Percentiles rank a stretch among this genome's conserved stretches.
Evolutionary conservation across 176 grass and related monocot species (phyloP).

Genomic region (Carex myosuroides): DNA sequence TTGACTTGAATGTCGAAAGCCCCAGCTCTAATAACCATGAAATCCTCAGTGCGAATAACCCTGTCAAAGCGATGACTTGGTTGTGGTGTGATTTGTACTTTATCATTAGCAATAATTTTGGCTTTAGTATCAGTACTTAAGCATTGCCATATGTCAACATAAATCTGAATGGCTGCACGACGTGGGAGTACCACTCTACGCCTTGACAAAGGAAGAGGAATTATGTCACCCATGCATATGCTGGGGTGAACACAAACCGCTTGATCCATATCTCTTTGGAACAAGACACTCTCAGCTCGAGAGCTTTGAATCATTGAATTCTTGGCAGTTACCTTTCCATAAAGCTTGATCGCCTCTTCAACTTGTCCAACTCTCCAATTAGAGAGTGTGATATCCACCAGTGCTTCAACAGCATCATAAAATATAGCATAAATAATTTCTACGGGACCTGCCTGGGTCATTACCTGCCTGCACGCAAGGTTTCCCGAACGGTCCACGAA

Average conservation of each 20-base stretch:
- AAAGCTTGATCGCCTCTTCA: not conserved
- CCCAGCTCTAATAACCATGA: not conserved
- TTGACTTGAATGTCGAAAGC: not conserved
- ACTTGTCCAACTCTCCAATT: not conserved
- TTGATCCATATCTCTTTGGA: not conserved
- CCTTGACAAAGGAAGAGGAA: not conserved
- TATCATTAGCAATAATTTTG: not conserved
- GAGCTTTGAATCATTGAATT: not conserved
- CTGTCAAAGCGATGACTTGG: not conserved
- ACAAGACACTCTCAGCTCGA: not conserved
- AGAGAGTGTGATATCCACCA: not conserved
- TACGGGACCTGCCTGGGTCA: not conserved
- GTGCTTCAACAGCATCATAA: not conserved
- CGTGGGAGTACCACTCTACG: not conserved
- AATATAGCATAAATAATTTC: not conserved
- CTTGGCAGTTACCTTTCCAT: not conserved
- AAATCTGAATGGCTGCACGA: not conserved
- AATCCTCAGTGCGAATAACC: not conserved
- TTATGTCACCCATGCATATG: not conserved
- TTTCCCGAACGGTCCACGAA: not conserved
- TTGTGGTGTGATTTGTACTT: no score
- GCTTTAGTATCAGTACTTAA: not conserved
- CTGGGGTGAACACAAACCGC: not conserved
- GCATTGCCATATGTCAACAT: not conserved
- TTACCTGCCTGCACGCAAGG: not conserved